These are phyloP conservation scores for Calonectria henricotiae DNA, from an alignment of 2,329 filamentous ascomycete species.

Conservation along the genomic window DNA sequence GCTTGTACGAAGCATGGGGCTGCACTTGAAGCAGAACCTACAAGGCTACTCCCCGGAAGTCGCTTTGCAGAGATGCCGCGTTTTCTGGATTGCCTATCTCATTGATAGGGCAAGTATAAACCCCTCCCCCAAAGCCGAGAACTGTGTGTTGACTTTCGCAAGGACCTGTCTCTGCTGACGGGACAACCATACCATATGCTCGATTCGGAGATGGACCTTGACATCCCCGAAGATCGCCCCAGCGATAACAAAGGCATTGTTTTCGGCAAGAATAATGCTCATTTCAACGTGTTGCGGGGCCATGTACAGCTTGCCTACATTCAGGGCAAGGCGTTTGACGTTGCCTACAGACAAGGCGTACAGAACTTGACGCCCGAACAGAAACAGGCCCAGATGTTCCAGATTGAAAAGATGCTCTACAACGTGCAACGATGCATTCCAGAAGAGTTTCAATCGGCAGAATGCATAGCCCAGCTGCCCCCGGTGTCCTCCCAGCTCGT, in stretches of 20 bases:
- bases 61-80: constrained; percentile 50
- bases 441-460: constrained; percentile 5
- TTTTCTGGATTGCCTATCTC: constrained; percentile 60
- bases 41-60: constrained; percentile 15
- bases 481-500: constrained; percentile 14
- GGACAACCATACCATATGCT: constrained; percentile 56
- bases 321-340: constrained; percentile 44
- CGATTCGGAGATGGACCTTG: constrained; percentile 58
- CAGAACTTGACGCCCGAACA: constrained; percentile 30
- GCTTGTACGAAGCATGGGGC: constrained; percentile 54
- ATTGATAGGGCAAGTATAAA: constrained; percentile 52
- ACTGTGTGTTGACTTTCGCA: neutral
- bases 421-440: constrained; percentile 41
- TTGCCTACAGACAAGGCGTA: constrained; percentile 38
- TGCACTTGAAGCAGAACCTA: constrained; percentile 52
- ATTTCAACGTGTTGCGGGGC: constrained; percentile 40
- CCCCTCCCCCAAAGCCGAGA: too few relatives aligned
- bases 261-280: neutral
- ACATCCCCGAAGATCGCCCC: constrained; percentile 42
- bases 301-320: constrained; percentile 44
- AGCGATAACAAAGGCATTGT: constrained; percentile 38
- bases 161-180: constrained; percentile 57
- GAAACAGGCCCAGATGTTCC: neutral
- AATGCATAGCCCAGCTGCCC: constrained; percentile 28
- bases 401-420: constrained; percentile 35